Evolutionary conservation across 1,139 yeast genomes (phyloP), one percentile per base, ranked within the genome.

Genomic region (Zygoascus hellenicus): DNA sequence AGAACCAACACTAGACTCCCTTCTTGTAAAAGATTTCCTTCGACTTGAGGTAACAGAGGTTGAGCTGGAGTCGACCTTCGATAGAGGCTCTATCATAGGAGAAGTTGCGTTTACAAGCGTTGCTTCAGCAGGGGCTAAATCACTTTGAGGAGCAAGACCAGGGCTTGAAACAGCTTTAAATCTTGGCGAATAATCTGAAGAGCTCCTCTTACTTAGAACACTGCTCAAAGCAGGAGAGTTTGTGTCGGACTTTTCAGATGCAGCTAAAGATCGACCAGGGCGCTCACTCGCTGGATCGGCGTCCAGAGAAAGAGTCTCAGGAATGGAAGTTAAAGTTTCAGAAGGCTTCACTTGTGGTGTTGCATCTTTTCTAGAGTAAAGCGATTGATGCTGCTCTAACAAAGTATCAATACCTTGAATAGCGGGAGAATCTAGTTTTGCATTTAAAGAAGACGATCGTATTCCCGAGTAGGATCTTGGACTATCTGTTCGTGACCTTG

Each of bases 341-440:
- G 13, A 34, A 10, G 34, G 14, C 19, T 19, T 42, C 7, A n/a
- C 26, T 11, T 37, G 14, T 15, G 40, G 40, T 5, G 26, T 19
- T 2, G 42, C 38, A 2, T 42, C 50, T 15, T 40, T 45, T 41
- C 38, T 48, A 29, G 46, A 45, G 48, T 50, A 58, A 11, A 58
- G 46, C n/a, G 42, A 46, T 17, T 53, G 47, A 38, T 57, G 59
- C n/a, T 56, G 57, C 14, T 41, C 38, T 2, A 56, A 46, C 26
- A 57, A 43, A 6, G 50, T 45, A 26, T 49, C 56, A 4, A 54
- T 48, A 32, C 50, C 51, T 9, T 48, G 48, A 5, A 53, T 36
- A 10, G 50, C 47, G n/a, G 56, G 54, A 2, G 56, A 47, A 13
- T 47, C 43, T 22, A 15, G 10, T 10, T 26, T 19, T 2, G 29